Base-by-base conservation (phyloP, 1,284 basidiomycete genomes). In the Ustilago hordei region DNA sequence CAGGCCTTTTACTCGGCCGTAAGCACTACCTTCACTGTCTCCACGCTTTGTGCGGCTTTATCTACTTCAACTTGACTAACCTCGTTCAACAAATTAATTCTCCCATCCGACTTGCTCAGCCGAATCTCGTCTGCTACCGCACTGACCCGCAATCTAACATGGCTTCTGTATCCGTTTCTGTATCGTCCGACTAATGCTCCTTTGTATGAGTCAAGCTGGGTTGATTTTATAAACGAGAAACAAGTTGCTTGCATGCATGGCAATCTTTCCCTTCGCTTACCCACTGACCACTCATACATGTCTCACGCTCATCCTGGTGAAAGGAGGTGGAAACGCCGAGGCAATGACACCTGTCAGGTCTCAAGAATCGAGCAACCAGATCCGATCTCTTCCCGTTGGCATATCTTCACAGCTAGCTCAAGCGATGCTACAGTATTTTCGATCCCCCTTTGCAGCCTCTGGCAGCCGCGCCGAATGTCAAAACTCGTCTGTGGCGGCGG, bases 241-340 rank as follows among this genome's bases (percentile, higher is more conserved):
- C 45, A 48, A 39, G 23, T 28, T 31, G 23, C 45, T 48, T 48
- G 45, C 45, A 48, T 48, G 45, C 45, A 48, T 48, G 23, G 23
- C 23, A 48, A 48, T 48, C 45, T 41, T 41, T 41, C 13, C 13
- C 39, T 48, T 48, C 45, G 23, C 19, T 31, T 48, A 28, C 45
- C 23, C 23, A 19, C 9, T 9, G 19, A 48, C 45, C 9, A 19
- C 45, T 19, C 8, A 23, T 39, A 31, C 6, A 19, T 9, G 17
- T 19, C 39, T 17, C 3, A 48, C 8, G 19, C n/a, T 48, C n/a
- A 28, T 48, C 9, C 15, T 19, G 5, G 45, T 23, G 45, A 31
- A 19, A 31, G 4, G 45, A 23, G 45, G 45, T 13, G 8, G 19
- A 13, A 28, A 48, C 7, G 6, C 13, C 8, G 45, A 23, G 4